Percentiles rank a stretch among this genome's conserved stretches.
These are phyloP conservation scores for Polysphondylium violaceum DNA, from an alignment of 78 protist genomes.

Conservation along the genomic window DNA sequence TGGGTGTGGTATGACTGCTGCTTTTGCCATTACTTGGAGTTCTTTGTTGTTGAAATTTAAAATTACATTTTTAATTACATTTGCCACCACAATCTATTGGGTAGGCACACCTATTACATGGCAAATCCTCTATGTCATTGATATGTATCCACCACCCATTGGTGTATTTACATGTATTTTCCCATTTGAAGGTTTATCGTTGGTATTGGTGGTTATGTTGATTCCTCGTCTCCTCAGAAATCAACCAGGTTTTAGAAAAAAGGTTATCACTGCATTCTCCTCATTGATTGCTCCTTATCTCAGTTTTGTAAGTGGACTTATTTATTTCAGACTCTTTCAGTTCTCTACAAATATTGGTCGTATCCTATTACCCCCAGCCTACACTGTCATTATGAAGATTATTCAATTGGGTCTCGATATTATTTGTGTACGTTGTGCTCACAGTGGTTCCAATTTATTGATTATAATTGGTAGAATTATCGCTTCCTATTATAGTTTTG, in stretches of 20 bases:
- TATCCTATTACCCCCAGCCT: conserved; percentile 62
- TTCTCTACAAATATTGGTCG: conserved; percentile 58
- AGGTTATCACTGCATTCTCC: conserved; percentile 50
- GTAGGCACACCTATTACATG: conserved; percentile 73
- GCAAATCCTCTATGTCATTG: conserved; percentile 14
- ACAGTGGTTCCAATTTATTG: conserved; percentile 59
- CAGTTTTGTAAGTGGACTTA: conserved; percentile 67
- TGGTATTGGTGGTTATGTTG: conserved; percentile 34
- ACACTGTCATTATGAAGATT: conserved; percentile 55
- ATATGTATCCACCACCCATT: conserved; percentile 71
- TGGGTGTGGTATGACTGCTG: conserved; percentile 69
- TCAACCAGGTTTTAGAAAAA: conserved; percentile 8
- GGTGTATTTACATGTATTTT: conserved; percentile 73
- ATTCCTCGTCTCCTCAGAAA: conserved; percentile 32
- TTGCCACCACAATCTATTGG: conserved; percentile 57
- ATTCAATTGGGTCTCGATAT: conserved; percentile 75
- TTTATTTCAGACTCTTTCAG: conserved; percentile 76
- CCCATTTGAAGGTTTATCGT: conserved; percentile 71
- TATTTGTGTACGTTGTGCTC: conserved; percentile 77
- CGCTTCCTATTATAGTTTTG: conserved; percentile 65
- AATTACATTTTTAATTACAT: conserved; percentile 41
- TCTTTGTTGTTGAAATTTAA: conserved; percentile 35
- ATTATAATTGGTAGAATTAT: conserved; percentile 61
- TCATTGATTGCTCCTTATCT: conserved; percentile 65
- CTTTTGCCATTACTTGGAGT: conserved; percentile 59